Evolutionary conservation across 176 grass and related monocot genomes (phyloP).

Genomic region (Zea mays): Zm-B73-REFERENCE-NAM-5.0 NC_050099.1:18779501-18780000

Average conservation of each 20-base stretch:
- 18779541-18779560: conserved; percentile 78
- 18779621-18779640: neutral
- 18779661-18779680: neutral
- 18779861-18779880: neutral
- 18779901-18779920: neutral
- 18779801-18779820: neutral
- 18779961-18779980: neutral
- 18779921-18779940: neutral
- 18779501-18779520: conserved; percentile 82
- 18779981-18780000: neutral
- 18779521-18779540: conserved; percentile 87
- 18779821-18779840: neutral
- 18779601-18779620: conserved; percentile 8
- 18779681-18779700: neutral
- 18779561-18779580: neutral
- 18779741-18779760: neutral
- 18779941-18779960: neutral
- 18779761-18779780: neutral
- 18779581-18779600: conserved; percentile 15
- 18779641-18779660: neutral
- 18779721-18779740: neutral
- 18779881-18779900: neutral
- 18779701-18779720: neutral
- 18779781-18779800: neutral
- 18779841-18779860: neutral